Percentiles rank a stretch among this genome's conserved stretches.
These are phyloP conservation scores for Kickxella alabastrina DNA, from an alignment of 192 early-diverging fungal genomes.

Conservation along the genomic window DNA sequence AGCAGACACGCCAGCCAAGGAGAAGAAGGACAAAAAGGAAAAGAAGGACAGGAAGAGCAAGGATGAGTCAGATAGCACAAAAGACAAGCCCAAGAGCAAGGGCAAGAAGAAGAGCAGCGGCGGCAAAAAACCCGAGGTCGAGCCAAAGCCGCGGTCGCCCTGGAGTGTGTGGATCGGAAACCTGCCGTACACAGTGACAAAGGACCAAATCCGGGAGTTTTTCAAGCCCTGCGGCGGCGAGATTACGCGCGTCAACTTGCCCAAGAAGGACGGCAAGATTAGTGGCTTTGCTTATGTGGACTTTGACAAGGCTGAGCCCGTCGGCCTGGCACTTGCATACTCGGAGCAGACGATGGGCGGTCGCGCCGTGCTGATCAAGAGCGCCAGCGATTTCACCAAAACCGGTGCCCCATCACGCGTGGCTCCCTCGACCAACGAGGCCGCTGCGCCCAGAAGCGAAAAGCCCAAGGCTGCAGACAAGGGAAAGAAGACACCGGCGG, in stretches of 20 bases:
- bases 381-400: slow-evolving; percentile 58
- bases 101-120: slow-evolving; percentile 28
- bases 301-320: slow-evolving; percentile 55
- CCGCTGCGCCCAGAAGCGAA: background rate
- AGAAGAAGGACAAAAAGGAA: slow-evolving; percentile 1
- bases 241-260: slow-evolving; percentile 43
- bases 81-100: slow-evolving; percentile 25
- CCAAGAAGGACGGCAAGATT: slow-evolving; percentile 37
- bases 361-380: slow-evolving; percentile 65
- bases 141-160: slow-evolving; percentile 53
- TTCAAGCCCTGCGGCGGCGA: slow-evolving; percentile 49
- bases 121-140: slow-evolving; percentile 30
- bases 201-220: slow-evolving; percentile 55
- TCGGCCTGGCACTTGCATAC: slow-evolving; percentile 57
- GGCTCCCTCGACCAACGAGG: slow-evolving; percentile 6
- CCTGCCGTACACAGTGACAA: slow-evolving; percentile 57
- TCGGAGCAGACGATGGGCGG: slow-evolving; percentile 60
- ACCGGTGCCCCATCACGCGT: slow-evolving; percentile 52
- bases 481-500: slow-evolving; percentile 29
- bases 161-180: slow-evolving; percentile 72
- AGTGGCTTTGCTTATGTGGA: slow-evolving; percentile 71
- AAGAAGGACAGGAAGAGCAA: slow-evolving; percentile 44
- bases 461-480: background rate
- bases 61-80: slow-evolving; percentile 27
- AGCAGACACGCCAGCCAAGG: slow-evolving; percentile 1